Evolutionary conservation across 75 land plant species (phyloP), one percentile per base, ranked within the genome.

Genomic region (Selaginella moellendorffii): DNA sequence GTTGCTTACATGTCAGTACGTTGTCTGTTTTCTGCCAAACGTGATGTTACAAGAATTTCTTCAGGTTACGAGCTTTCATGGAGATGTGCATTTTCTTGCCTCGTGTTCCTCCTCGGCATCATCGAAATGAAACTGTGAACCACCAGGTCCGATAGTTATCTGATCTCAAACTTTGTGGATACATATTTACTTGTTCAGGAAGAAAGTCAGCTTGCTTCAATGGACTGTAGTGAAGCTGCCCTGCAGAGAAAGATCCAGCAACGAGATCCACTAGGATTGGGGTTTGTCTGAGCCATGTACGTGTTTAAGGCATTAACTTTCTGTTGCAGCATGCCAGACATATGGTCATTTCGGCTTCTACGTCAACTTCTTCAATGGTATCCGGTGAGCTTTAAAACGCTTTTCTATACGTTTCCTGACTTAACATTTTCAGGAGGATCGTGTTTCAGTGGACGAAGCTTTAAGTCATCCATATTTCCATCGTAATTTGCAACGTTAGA

Each of bases 181-280:
- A 62, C 14, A 21, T 25, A 18, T 2, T 62, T 27, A 29, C n/a
- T 18, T 62, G 2, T 25, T n/a, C 29, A 27, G 71, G 56, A 75
- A 54, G 77, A 75, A 31, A 61, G 70, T 52, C 79, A 80, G 29
- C 88, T 80, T 62, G 97, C 86, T 60, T 79, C 87, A 27, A 88
- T 89, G 98, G 79, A 85, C 64, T 93, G 98, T 67, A 86, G 93
- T 54, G 98, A 93, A 69, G 85, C 88, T 66, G 80, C 74, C 28
- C 80, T 93, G 31, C 72, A 88, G 52, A 28, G 69, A 62, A 71
- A 78, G 66, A 79, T 93, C 51, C 83, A 83, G 78, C 70, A 66
- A 30, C 70, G 83, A 69, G 98, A 93, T 67, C 98, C 90, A 53
- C 87, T 93, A 54, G 76, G 78, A 54, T 28, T 85, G 2, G 98